Evolutionary conservation across 371 early-diverging fungal species (phyloP).

Genomic region (Dinochytrium kinnereticum): DNA sequence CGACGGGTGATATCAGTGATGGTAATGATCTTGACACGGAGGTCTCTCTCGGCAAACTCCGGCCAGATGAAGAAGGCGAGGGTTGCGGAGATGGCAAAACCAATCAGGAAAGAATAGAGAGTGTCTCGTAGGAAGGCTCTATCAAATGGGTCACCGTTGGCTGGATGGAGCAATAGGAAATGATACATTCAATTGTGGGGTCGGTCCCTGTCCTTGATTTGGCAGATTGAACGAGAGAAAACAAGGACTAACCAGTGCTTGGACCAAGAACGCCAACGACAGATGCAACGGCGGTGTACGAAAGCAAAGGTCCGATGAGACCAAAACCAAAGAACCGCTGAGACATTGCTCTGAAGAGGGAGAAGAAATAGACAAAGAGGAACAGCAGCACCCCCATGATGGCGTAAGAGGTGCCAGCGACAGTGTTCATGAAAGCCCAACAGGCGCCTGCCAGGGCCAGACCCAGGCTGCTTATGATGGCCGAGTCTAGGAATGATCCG

Average conservation of each 20-base stretch:
- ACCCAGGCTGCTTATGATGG: not conserved
- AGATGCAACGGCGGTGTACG: conserved; percentile 25
- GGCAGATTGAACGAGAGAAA: not conserved
- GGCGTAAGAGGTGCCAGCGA: conserved; percentile 20
- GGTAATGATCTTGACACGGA: conserved; percentile 5
- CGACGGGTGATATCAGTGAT: conserved; percentile 5
- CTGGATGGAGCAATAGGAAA: not conserved
- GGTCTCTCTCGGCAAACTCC: conserved; percentile 22
- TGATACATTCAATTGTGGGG: not conserved
- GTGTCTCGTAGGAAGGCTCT: conserved; percentile 25
- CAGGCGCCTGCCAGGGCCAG: conserved; percentile 4
- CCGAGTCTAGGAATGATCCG: conserved; percentile 6
- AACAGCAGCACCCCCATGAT: conserved; percentile 28
- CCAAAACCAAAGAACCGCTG: conserved; percentile 23
- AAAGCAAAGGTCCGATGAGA: conserved; percentile 26
- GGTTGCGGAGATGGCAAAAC: conserved; percentile 18
- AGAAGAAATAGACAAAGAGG: conserved; percentile 20
- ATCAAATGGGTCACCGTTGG: conserved; percentile 30
- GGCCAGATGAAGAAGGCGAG: conserved; percentile 8
- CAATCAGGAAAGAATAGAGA: conserved; percentile 31
- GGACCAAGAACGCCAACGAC: conserved; percentile 27
- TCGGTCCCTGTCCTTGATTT: too few relatives aligned
- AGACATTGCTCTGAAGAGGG: conserved; percentile 14
- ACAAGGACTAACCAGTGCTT: conserved; percentile 27
- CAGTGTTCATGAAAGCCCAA: conserved; percentile 29